Conservation (phyloP, 176 grass and related monocot genomes). For the Oryza officinalis region DNA sequence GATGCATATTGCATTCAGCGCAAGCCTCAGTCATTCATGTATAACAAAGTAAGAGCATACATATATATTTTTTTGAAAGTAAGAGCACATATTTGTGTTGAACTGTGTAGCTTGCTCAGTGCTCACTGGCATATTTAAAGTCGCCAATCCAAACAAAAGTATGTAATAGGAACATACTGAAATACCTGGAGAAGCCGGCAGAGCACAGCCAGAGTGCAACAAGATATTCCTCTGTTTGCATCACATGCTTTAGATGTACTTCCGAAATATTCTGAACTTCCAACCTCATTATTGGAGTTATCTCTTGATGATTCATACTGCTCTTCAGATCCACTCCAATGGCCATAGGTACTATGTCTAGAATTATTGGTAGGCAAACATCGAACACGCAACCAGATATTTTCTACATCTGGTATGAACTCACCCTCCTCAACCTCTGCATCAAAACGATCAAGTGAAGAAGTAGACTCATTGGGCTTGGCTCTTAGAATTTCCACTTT, state of each 20-base stretch:
- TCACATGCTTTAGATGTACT: not conserved
- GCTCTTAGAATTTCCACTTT: not conserved
- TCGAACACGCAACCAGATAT: not conserved
- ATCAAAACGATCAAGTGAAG: not conserved
- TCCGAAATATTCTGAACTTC: constrained; percentile 15
- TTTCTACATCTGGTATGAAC: constrained; percentile 32
- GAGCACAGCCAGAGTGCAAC: constrained; percentile 36
- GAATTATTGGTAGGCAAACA: not conserved
- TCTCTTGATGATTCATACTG: constrained; percentile 16
- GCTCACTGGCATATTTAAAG: not conserved
- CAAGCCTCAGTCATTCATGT: not conserved
- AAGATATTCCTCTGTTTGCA: constrained; percentile 18
- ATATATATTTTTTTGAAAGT: too few species aligned
- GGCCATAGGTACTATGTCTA: not conserved
- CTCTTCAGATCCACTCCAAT: constrained; percentile 10
- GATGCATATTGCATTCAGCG: not conserved
- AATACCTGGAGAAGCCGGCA: constrained; percentile 53
- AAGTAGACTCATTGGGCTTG: not conserved
- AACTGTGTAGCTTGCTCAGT: not conserved
- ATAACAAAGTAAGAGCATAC: not conserved
- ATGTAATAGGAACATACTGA: not conserved
- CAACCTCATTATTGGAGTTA: not conserved
- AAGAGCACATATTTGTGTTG: not conserved
- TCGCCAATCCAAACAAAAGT: constrained; percentile 12
- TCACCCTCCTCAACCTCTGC: constrained; percentile 45